Conservation (phyloP, 768 basidiomycete genomes). For the Suillus weaverae region DNA sequence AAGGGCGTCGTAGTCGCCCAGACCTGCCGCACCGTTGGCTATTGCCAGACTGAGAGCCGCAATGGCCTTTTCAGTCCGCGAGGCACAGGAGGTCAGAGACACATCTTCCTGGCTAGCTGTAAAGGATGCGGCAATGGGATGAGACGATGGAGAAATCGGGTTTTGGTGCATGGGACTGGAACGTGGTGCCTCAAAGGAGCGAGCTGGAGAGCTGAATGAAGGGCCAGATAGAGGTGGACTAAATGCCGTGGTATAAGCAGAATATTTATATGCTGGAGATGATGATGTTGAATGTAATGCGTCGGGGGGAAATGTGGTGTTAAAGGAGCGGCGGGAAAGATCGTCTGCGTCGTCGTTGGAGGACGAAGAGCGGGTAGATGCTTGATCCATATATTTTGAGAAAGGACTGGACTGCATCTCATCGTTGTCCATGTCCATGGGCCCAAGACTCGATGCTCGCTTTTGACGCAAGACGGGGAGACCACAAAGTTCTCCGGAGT, state of each 20-base stretch:
- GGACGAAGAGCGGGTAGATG: constrained; percentile 13
- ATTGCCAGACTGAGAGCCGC: constrained; percentile 59
- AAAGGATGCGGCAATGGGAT: constrained; percentile 15
- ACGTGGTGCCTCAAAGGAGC: constrained; percentile 11
- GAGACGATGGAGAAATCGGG: constrained; percentile 12
- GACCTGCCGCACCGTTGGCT: constrained; percentile 62
- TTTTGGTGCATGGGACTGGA: constrained; percentile 8
- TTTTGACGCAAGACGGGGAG: constrained; percentile 38
- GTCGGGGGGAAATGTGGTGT: neutral
- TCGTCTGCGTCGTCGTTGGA: constrained; percentile 2
- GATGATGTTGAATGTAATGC: constrained; percentile 23
- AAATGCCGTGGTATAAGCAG: constrained; percentile 29
- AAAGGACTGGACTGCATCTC: constrained; percentile 15
- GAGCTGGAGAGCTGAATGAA: constrained; percentile 19
- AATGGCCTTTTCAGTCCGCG: constrained; percentile 57
- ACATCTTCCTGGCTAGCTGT: constrained; percentile 6
- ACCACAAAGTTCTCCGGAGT: constrained; percentile 34
- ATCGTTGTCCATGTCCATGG: constrained; percentile 40
- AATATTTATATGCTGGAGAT: constrained; percentile 25
- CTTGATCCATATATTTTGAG: constrained; percentile 20
- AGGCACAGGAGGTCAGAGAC: constrained; percentile 32
- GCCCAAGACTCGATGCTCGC: constrained; percentile 46
- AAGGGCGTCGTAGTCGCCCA: constrained; percentile 56
- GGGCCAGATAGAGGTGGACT: constrained; percentile 19
- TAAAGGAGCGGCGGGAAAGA: neutral